phyloP scores from a whole-genome alignment of 2,329 filamentous ascomycete species.

The Arthrobotrys iridis region DNA sequence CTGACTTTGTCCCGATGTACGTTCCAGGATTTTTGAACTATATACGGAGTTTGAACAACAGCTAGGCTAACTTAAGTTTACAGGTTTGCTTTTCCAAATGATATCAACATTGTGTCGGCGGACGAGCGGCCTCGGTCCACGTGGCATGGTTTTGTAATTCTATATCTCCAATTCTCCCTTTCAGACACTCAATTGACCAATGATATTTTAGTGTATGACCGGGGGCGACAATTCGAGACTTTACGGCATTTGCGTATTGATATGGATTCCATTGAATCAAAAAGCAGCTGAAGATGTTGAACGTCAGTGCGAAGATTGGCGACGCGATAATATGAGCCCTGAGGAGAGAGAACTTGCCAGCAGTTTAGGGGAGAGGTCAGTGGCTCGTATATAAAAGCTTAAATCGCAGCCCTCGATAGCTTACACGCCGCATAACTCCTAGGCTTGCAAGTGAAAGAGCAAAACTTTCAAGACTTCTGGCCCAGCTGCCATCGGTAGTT shows the following conservation, averaged over 20 bases:
- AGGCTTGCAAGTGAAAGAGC: slow-evolving; percentile 85
- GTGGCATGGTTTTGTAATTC: slow-evolving; percentile 84
- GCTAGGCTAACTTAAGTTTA: slow-evolving; percentile 5
- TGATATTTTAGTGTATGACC: slow-evolving; percentile 77
- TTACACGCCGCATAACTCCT: slow-evolving; percentile 10
- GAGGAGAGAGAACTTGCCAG: slow-evolving; percentile 91
- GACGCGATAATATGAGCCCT: slow-evolving; percentile 85
- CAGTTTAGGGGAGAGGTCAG: slow-evolving; percentile 77
- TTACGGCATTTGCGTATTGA: slow-evolving; percentile 87
- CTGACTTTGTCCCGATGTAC: slow-evolving; percentile 93
- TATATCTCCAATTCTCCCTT: neutral
- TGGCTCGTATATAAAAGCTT: neutral
- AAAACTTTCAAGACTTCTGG: slow-evolving; percentile 85
- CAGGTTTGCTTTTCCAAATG: slow-evolving; percentile 91
- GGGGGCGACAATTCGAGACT: slow-evolving; percentile 89
- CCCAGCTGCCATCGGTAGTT: slow-evolving; percentile 79
- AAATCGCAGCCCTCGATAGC: neutral
- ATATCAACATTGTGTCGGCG: slow-evolving; percentile 94
- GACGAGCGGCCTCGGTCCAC: slow-evolving; percentile 94
- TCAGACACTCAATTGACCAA: slow-evolving; percentile 30
- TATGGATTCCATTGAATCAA: slow-evolving; percentile 88
- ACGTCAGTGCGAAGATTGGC: slow-evolving; percentile 82
- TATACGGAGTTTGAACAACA: neutral
- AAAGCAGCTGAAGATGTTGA: slow-evolving; percentile 85
- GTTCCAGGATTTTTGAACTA: neutral